Evolutionary conservation across 352 stramenopile genomes (phyloP).

Genomic region (Phytopythium delawarense): DNA sequence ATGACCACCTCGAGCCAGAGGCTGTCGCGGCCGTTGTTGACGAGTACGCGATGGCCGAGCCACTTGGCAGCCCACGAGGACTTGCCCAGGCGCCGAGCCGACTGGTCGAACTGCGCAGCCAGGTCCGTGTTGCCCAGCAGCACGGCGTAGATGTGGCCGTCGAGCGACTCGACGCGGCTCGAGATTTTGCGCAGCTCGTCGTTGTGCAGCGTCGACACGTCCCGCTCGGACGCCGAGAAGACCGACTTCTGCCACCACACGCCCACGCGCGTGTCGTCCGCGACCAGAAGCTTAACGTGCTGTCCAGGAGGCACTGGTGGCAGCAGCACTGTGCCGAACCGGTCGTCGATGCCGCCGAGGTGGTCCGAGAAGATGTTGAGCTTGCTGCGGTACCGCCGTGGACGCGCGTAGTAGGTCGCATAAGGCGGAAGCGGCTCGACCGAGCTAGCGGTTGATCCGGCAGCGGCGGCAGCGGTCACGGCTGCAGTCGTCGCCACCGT

Average conservation of each 20-base stretch:
- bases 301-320: slow-evolving; percentile 31
- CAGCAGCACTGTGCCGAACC: slow-evolving; percentile 21
- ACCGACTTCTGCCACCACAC: slow-evolving; percentile 71
- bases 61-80: slow-evolving; percentile 39
- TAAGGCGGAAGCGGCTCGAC: slow-evolving; percentile 6
- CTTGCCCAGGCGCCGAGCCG: slow-evolving; percentile 28
- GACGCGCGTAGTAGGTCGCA: slow-evolving; percentile 32
- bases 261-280: slow-evolving; percentile 40
- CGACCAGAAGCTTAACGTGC: slow-evolving; percentile 44
- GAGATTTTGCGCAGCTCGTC: slow-evolving; percentile 45
- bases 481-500: slow-evolving; percentile 7
- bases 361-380: slow-evolving; percentile 52
- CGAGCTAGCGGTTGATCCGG: neutral
- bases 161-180: slow-evolving; percentile 45
- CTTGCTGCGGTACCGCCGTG: slow-evolving; percentile 60
- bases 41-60: slow-evolving; percentile 48
- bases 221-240: slow-evolving; percentile 41
- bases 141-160: slow-evolving; percentile 59
- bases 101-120: slow-evolving; percentile 4
- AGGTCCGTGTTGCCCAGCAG: slow-evolving; percentile 33
- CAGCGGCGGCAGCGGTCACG: neutral
- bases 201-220: slow-evolving; percentile 53
- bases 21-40: slow-evolving; percentile 72
- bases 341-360: slow-evolving; percentile 47
- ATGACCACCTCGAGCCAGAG: slow-evolving; percentile 61